Conservation (phyloP, 225 moss, liverwort and hornwort species). For the Lunularia cruciata region DNA sequence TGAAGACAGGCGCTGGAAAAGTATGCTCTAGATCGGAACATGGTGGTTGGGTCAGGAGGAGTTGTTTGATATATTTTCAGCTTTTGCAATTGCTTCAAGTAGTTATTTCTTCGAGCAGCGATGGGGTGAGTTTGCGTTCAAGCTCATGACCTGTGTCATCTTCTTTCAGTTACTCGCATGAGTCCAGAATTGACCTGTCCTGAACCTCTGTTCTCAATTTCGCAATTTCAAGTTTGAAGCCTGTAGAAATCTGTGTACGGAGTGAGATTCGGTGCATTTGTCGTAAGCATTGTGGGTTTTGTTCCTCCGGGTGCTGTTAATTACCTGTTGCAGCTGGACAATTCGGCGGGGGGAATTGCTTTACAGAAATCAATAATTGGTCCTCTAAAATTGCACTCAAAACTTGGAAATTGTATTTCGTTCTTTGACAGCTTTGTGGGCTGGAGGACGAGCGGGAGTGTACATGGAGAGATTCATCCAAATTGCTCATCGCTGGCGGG, state of each 20-base stretch:
- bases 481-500: conserved; percentile 85
- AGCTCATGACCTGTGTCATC: background rate
- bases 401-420: background rate
- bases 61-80: background rate
- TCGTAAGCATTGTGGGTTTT: background rate
- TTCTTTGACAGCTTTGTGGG: conserved; percentile 33
- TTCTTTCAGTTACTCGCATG: background rate
- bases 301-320: background rate
- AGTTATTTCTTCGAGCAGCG: background rate
- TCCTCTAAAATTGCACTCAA: background rate
- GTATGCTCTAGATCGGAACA: background rate
- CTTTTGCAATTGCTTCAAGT: background rate
- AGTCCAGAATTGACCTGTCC: background rate
- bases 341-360: background rate
- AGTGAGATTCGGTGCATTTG: background rate
- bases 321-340: too few species aligned
- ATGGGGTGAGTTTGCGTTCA: background rate
- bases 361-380: too few species aligned
- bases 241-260: too few species aligned
- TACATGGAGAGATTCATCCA: conserved; percentile 20
- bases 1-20: background rate
- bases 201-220: background rate
- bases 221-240: too few species aligned
- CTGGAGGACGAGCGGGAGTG: conserved; percentile 18
- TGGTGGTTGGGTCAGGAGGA: background rate